Base-by-base conservation (phyloP, 176 grass and related monocot species). In the Echinochloa phyllopogon region DNA sequence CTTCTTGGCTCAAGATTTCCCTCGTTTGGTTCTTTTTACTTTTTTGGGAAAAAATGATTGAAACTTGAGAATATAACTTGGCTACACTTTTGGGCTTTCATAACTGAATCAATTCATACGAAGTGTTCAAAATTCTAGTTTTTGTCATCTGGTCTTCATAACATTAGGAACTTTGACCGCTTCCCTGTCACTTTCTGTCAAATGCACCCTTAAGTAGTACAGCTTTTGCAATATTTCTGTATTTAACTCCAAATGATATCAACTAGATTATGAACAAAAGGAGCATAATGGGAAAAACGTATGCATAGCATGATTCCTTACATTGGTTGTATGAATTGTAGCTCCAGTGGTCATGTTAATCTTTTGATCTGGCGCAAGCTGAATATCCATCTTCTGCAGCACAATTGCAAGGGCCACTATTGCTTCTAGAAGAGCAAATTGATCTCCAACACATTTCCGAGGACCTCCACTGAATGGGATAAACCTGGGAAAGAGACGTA, bases 381-480 rank as follows among this genome's bases (percentile, higher is more conserved):
- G 74, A 37, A 98, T 81, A 75, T 95, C 91, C 75, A 95, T 43
- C 77, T 92, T 87, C 77, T 98, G 93, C 65, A 98, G 52, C 80
- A 95, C 85, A 41, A 95, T 85, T 57, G 96, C 89, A 88, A 98
- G 89, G 72, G 91, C 96, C 71, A 98, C 85, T 71, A 95, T 92
- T 77, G 96, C 96, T 94, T 98, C 96, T 56, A 98, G 75, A 50
- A 98, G 89, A 69, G 93, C 93, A 87, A 98, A 98, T 66, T 98
- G 96, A 78, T 98, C 96, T 75, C 96, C 96, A 80, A 98, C 93
- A 92, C 96, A 98, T 92, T 95, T 98, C 38, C 96, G 96, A 82
- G 96, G 96, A 50, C 96, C 96, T 73, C 96, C 96, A 78, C 96
- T 98, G 70, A 98, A 98, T 10, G 96, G 96, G 66, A 98, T 94